These are phyloP conservation scores for Penicillium pulvis DNA, from an alignment of 495 filamentous ascomycete genomes.

Conservation along the genomic window DNA sequence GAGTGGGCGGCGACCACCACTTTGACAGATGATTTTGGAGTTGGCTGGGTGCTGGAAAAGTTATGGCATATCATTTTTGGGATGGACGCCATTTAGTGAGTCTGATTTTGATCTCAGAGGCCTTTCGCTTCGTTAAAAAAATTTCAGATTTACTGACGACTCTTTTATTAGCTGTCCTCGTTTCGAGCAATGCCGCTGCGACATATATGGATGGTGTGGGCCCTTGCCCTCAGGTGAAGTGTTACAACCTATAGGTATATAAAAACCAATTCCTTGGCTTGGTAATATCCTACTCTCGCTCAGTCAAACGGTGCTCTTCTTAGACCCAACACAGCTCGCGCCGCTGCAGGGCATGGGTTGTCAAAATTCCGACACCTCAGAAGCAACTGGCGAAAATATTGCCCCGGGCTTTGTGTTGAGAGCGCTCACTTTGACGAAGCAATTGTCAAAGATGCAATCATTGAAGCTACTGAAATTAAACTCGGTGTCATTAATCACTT, in stretches of 20 bases:
- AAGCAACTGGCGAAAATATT: no score
- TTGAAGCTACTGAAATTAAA: no score
- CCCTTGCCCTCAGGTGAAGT: slow-evolving; percentile 37
- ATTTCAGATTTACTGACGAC: neutral
- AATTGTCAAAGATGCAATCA: no score
- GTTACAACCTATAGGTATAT: slow-evolving; percentile 9
- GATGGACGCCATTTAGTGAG: slow-evolving; percentile 41
- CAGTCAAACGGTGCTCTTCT: no score
- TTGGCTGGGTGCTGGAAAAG: slow-evolving; percentile 47
- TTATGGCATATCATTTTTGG: slow-evolving; percentile 49
- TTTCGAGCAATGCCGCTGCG: slow-evolving; percentile 47
- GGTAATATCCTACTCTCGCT: no score
- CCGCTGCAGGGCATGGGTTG: no score
- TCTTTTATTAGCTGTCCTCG: slow-evolving; percentile 34
- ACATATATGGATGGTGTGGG: slow-evolving; percentile 47
- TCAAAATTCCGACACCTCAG: no score
- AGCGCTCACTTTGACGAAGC: no score
- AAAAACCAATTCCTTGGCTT: no score
- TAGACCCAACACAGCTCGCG: no score
- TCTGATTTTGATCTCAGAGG: slow-evolving; percentile 1
- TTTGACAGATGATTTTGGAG: slow-evolving; percentile 39
- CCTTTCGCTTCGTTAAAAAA: neutral
- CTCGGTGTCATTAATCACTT: no score
- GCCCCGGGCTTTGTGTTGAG: no score
- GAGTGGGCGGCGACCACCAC: slow-evolving; percentile 40